phyloP scores from a whole-genome alignment of 495 filamentous ascomycete genomes.

The Astrothelium macrocarpum region DNA sequence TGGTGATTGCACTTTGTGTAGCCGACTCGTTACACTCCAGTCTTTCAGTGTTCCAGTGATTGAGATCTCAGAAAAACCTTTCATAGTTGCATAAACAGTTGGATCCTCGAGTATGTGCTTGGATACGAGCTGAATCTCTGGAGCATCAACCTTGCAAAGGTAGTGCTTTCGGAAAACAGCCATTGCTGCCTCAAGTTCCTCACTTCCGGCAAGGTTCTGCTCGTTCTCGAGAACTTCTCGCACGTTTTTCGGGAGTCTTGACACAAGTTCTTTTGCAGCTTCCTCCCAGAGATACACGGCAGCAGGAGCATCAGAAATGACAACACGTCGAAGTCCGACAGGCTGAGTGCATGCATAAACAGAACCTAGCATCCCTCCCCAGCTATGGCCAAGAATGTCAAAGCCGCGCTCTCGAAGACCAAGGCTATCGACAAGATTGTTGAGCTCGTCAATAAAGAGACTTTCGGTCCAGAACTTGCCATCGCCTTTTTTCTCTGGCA shows the following conservation, averaged over 20 bases:
- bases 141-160: slow-evolving; percentile 35
- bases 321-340: slow-evolving; percentile 30
- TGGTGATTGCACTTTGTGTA: slow-evolving; percentile 9
- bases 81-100: slow-evolving; percentile 41
- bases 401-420: slow-evolving; percentile 26
- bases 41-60: slow-evolving; percentile 38
- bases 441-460: slow-evolving; percentile 38
- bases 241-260: slow-evolving; percentile 35
- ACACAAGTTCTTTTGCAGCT: slow-evolving; percentile 26
- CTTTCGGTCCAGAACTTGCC: slow-evolving; percentile 36
- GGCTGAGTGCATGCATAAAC: slow-evolving; percentile 28
- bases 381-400: slow-evolving; percentile 37
- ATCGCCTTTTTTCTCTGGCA: slow-evolving; percentile 32
- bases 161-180: slow-evolving; percentile 35
- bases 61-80: slow-evolving; percentile 42
- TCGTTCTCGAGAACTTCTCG: slow-evolving; percentile 37
- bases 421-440: slow-evolving; percentile 37
- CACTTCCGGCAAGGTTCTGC: slow-evolving; percentile 27
- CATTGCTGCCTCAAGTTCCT: slow-evolving; percentile 38
- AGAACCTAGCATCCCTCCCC: slow-evolving; percentile 41
- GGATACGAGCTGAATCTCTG: slow-evolving; percentile 25
- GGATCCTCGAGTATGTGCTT: slow-evolving; percentile 34
- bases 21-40: slow-evolving; percentile 25
- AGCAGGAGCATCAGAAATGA: slow-evolving; percentile 34
- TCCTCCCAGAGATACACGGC: slow-evolving; percentile 27